Evolutionary conservation across 257 asterid genomes (phyloP).

Genomic region (Solanum pinnatisectum): DNA sequence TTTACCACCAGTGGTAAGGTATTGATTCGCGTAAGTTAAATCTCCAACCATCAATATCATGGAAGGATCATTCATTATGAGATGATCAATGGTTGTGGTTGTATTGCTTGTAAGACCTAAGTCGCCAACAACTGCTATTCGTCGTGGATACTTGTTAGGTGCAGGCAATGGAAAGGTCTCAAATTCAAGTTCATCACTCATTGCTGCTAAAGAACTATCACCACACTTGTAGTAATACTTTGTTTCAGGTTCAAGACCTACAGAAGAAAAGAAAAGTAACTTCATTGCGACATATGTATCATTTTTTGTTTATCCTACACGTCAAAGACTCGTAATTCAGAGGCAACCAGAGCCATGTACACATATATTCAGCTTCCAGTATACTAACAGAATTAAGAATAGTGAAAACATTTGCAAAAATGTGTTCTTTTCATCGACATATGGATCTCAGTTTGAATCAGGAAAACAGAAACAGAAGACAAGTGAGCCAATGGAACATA

Average conservation of each 20-base stretch:
- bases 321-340: neutral
- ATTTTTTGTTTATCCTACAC: neutral
- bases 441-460: neutral
- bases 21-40: slow-evolving; percentile 67
- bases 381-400: neutral
- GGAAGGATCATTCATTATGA: slow-evolving; percentile 51
- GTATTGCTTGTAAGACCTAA: slow-evolving; percentile 77
- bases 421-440: neutral
- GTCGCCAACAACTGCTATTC: slow-evolving; percentile 74
- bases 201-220: slow-evolving; percentile 52
- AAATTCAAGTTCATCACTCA: slow-evolving; percentile 57
- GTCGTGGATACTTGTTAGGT: slow-evolving; percentile 45
- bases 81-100: slow-evolving; percentile 67
- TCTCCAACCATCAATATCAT: slow-evolving; percentile 70
- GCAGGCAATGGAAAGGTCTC: slow-evolving; percentile 58
- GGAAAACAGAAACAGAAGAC: neutral
- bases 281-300: neutral
- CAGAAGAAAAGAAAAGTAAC: neutral
- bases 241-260: slow-evolving; percentile 69
- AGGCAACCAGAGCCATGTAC: neutral
- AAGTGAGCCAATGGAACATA: neutral
- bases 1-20: slow-evolving; percentile 67
- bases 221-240: slow-evolving; percentile 79
- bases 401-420: neutral
- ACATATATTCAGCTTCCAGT: neutral